phyloP scores from a whole-genome alignment of 106 monocot genomes.

The Amphibolis antarctica region DNA sequence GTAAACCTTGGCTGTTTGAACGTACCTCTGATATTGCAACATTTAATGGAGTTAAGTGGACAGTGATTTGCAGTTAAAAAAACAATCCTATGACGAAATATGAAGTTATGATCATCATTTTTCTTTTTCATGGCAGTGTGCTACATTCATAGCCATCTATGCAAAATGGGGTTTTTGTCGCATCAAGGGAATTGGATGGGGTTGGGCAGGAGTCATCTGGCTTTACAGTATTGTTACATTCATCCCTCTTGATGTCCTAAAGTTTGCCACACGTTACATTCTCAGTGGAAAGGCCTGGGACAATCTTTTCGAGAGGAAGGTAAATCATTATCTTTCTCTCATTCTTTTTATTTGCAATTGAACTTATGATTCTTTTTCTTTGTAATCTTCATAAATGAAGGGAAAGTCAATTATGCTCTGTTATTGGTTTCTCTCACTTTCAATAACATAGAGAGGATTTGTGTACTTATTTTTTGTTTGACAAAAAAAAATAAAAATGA shows the following conservation, averaged over 20 bases:
- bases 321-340: slow-evolving; percentile 3
- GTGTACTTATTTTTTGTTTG: too few relatives aligned
- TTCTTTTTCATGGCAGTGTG: slow-evolving; percentile 31
- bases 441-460: too few relatives aligned
- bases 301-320: slow-evolving; percentile 60
- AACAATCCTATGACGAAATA: too few relatives aligned
- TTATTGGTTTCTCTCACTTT: too few relatives aligned
- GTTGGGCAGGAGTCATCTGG: slow-evolving; percentile 96
- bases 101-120: background rate
- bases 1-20: too few relatives aligned
- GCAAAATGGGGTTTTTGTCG: slow-evolving; percentile 85
- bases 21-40: too few relatives aligned
- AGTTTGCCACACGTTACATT: slow-evolving; percentile 74
- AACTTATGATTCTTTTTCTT: background rate
- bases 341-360: too few relatives aligned
- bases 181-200: slow-evolving; percentile 81
- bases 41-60: too few relatives aligned
- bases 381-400: too few relatives aligned
- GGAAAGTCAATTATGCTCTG: too few relatives aligned
- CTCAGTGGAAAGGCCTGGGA: slow-evolving; percentile 95
- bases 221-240: slow-evolving; percentile 75
- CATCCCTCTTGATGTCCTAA: slow-evolving; percentile 58
- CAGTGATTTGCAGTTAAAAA: too few relatives aligned
- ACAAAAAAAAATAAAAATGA: too few relatives aligned
- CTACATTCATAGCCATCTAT: slow-evolving; percentile 78